A percentile compares a stretch with the other conserved stretches of the same genome.
These are phyloP conservation scores for Huiozyma naganishii DNA, from an alignment of 805 yeast genomes.

Conservation along the genomic window DNA sequence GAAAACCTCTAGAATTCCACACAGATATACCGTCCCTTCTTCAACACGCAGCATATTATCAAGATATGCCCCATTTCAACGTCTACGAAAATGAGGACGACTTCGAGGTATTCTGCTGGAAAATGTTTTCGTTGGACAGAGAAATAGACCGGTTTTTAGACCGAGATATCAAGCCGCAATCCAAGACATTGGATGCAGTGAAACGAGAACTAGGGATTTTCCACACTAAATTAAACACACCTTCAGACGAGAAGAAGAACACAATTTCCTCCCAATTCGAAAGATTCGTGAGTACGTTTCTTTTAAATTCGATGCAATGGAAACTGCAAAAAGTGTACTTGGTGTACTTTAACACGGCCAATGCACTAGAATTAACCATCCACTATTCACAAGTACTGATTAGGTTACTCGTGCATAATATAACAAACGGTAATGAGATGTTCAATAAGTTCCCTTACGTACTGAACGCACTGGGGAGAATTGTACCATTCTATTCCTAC, in stretches of 20 bases:
- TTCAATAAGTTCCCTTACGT: conserved; percentile 22
- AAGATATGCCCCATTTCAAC: conserved; percentile 17
- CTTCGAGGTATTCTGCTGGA: conserved; percentile 24
- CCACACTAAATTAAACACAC: conserved; percentile 2
- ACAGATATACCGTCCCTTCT: conserved; percentile 19
- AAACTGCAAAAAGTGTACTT: conserved; percentile 18
- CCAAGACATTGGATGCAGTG: conserved; percentile 22
- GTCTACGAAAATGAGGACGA: conserved; percentile 20
- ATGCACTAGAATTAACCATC: conserved; percentile 10
- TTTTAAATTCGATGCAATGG: conserved; percentile 18
- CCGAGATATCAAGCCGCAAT: conserved; percentile 16
- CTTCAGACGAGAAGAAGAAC: conserved; percentile 4
- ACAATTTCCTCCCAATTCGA: conserved; percentile 15
- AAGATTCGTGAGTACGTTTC: conserved; percentile 13
- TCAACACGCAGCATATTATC: conserved; percentile 20
- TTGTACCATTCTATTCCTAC: conserved; percentile 19
- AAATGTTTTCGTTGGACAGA: conserved; percentile 23
- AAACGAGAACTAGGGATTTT: conserved; percentile 16
- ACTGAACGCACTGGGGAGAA: conserved; percentile 11
- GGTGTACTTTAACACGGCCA: conserved; percentile 14
- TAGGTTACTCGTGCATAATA: conserved; percentile 12
- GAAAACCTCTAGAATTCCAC: conserved; percentile 13
- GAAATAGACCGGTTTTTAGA: conserved; percentile 18
- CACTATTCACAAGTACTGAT: conserved; percentile 15
- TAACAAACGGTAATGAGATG: conserved; percentile 4